These are phyloP conservation scores for Cardamine chenopodiifolia DNA, from an alignment of 345 rosid genomes.

Conservation along the genomic window DNA sequence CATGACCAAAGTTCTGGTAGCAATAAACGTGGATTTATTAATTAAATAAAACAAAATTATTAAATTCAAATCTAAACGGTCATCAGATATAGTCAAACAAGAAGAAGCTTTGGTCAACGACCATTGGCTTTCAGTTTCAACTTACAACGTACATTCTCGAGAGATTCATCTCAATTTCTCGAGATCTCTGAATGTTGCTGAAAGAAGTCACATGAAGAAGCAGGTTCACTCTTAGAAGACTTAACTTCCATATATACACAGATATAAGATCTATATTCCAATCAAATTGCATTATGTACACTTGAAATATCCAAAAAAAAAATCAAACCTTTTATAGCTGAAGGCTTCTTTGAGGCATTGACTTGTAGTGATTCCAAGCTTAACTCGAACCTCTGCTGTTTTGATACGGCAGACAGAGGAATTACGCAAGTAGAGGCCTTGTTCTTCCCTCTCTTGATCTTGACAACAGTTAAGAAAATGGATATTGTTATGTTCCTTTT, in stretches of 20 bases:
- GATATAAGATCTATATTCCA: neutral
- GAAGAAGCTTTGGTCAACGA: neutral
- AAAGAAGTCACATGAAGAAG: neutral
- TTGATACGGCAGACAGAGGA: constrained; percentile 1
- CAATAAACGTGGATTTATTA: constrained; percentile 30
- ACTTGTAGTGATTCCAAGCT: neutral
- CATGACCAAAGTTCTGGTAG: constrained; percentile 71
- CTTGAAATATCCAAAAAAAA: neutral
- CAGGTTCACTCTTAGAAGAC: neutral
- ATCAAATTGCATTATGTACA: constrained; percentile 4
- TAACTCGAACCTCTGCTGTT: neutral
- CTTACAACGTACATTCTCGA: no score
- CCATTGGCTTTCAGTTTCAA: no score
- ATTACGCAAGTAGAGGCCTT: neutral
- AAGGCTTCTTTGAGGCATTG: neutral
- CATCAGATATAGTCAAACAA: neutral
- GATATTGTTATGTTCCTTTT: constrained; percentile 1
- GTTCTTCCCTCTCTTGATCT: constrained; percentile 11
- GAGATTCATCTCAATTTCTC: no score
- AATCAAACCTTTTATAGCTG: neutral
- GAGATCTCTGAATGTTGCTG: neutral
- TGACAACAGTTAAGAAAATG: neutral
- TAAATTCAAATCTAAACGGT: constrained; percentile 28
- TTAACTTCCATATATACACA: neutral
- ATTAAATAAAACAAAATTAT: neutral